A percentile compares a stretch with the other conserved stretches of the same genome.
Conservation (phyloP, 2,329 filamentous ascomycete genomes). For the Trichoderma atrobrunneum region DNA sequence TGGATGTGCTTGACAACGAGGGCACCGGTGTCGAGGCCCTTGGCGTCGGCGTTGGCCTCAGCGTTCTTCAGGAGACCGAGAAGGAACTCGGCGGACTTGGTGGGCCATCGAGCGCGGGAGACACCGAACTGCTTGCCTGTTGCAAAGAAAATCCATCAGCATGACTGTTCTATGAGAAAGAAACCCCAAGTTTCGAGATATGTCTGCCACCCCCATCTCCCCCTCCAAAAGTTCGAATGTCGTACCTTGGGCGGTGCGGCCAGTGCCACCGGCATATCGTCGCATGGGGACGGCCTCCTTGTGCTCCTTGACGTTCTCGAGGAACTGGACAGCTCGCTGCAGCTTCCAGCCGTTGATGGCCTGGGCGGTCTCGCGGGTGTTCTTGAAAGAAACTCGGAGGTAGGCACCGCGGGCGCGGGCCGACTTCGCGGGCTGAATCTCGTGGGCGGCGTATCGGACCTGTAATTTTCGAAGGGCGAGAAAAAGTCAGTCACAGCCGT, state of each 20-base stretch:
- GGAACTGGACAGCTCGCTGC: conserved; percentile 90
- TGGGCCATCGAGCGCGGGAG: conserved; percentile 95
- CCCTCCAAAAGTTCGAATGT: conserved; percentile 27
- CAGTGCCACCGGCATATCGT: conserved; percentile 93
- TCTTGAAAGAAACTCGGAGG: conserved; percentile 99
- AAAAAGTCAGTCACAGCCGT: conserved; percentile 26
- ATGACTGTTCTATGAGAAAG: conserved; percentile 9
- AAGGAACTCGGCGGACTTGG: conserved; percentile 98
- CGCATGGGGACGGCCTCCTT: conserved; percentile 98
- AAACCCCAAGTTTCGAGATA: neutral
- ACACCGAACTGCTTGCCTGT: conserved; percentile 99
- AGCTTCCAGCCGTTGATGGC: conserved; percentile 99
- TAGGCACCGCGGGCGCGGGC: conserved; percentile 98
- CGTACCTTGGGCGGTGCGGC: conserved; percentile 97
- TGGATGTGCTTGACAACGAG: conserved; percentile 99
- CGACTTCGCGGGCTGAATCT: conserved; percentile 86
- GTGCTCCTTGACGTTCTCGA: conserved; percentile 97
- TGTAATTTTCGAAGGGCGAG: conserved; percentile 36
- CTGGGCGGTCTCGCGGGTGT: conserved; percentile 99
- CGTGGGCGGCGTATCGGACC: conserved; percentile 95
- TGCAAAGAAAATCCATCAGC: conserved; percentile 28
- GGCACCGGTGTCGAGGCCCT: conserved; percentile 96
- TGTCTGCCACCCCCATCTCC: neutral
- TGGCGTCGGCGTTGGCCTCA: conserved; percentile 94
- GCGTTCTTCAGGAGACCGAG: conserved; percentile 96